Conservation (phyloP, 2,329 filamentous ascomycete species). For the Zymoseptoria passerinii region DNA sequence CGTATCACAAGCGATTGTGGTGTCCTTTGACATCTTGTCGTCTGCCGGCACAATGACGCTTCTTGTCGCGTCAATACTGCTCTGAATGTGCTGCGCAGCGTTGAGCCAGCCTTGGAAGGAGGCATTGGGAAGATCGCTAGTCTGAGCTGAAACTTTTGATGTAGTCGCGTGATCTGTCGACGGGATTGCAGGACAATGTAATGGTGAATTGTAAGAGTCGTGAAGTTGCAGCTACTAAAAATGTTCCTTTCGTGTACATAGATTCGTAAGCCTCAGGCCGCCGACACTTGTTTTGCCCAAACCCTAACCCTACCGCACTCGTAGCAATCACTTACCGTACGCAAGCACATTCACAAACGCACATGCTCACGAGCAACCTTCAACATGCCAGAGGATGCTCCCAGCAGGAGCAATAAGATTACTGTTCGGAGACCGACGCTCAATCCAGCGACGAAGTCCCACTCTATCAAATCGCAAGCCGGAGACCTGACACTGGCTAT, state of each 20-base stretch:
- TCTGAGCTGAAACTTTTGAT: not conserved
- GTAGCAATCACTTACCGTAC: not conserved
- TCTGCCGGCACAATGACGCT: not conserved
- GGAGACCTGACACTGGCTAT: slow-evolving; percentile 7
- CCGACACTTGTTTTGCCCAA: not conserved
- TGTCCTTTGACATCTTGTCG: slow-evolving; percentile 1
- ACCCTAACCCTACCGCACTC: not conserved
- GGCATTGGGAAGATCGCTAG: not conserved
- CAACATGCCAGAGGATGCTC: not conserved
- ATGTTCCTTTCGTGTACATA: too few species aligned
- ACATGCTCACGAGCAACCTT: not conserved
- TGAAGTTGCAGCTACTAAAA: too few species aligned
- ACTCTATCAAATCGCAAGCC: not conserved
- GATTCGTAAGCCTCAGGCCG: too few species aligned
- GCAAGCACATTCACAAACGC: not conserved
- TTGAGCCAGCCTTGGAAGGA: not conserved
- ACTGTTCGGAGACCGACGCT: not conserved
- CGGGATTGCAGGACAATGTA: too few species aligned
- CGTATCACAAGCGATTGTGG: not conserved
- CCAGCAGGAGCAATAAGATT: not conserved
- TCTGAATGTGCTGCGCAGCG: not conserved
- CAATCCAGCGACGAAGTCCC: not conserved
- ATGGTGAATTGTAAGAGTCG: too few species aligned
- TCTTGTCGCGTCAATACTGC: not conserved
- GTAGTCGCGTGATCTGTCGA: too few species aligned